Conservation (phyloP, 805 yeast species). For the Starmerella sp. region DNA sequence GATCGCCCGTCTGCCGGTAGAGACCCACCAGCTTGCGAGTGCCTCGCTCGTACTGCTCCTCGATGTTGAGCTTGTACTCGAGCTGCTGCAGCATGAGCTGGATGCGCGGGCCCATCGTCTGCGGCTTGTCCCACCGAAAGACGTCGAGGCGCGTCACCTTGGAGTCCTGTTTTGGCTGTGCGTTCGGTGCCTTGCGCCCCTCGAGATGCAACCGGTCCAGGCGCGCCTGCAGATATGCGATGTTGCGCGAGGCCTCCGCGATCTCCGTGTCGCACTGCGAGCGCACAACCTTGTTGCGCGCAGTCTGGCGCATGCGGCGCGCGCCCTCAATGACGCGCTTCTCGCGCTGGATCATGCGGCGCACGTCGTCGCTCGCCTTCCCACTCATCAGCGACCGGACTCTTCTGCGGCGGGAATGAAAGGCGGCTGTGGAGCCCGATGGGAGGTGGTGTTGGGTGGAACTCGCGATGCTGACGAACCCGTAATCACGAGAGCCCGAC, state of each 20-base stretch:
- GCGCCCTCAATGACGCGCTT: constrained; percentile 81
- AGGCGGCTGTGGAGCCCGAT: neutral
- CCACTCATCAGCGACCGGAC: constrained; percentile 5
- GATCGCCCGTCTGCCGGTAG: constrained; percentile 85
- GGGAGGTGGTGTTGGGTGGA: constrained; percentile 1
- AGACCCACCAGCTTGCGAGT: constrained; percentile 78
- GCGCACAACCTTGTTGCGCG: constrained; percentile 70
- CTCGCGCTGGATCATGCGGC: constrained; percentile 79
- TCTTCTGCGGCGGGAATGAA: neutral
- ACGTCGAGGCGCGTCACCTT: constrained; percentile 43
- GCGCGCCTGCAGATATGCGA: constrained; percentile 74
- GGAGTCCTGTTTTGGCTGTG: constrained; percentile 4
- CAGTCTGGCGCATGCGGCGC: constrained; percentile 62
- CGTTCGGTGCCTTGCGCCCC: constrained; percentile 2
- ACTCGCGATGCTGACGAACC: constrained; percentile 3
- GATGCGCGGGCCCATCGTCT: constrained; percentile 79
- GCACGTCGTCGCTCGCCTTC: constrained; percentile 45
- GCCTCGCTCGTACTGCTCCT: constrained; percentile 84
- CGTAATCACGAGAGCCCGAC: neutral
- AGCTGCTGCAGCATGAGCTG: constrained; percentile 92
- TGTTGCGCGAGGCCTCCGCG: constrained; percentile 81
- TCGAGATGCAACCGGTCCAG: constrained; percentile 38
- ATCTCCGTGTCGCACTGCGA: constrained; percentile 85
- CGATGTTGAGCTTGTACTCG: constrained; percentile 88
- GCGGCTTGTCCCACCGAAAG: constrained; percentile 81